Base-by-base conservation (phyloP, 345 rosid genomes). In the Lepidium didymum region DNA sequence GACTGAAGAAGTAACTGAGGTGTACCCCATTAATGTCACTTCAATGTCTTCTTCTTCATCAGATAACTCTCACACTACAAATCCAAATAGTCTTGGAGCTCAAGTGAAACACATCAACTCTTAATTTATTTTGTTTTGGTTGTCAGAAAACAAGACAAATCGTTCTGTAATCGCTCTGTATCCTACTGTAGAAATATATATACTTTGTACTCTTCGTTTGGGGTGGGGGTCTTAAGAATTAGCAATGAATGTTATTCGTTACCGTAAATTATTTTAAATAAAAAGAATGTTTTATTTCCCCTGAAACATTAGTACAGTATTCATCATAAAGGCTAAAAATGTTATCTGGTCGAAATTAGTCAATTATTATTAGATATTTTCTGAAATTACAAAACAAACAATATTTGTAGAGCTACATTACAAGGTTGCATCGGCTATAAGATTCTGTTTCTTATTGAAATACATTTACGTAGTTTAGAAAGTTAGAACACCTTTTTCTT, bases 1-100 rank as follows among this genome's bases (percentile, higher is more conserved):
- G 54, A 81, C 81, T 33, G 97, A 94, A 82, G 89, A 91, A 73
- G 91, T 90, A 10, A 82, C 87, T 11, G 96, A 93, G 84, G 92
- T 92, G 19, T 85, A 92, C 74, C 90, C 98, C 25, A 63, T 77
- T 59, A 86, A 79, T 73, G 79, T 78, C 23, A 60, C 81, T 8
- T 57, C 78, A 52, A 73, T 85, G 60, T 70, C 86, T 15, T 63
- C 86, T 15, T 63, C 74, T 56, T 50, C 79, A 56, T 49, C 75
- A 56, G 74, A 75, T 61, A 45, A 37, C 33, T 38, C 69, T 11
- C 27, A 14, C 64, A 46, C 29, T 68, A 45, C 64, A 44, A 62
- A 68, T 57, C 56, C 59, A 46, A 50, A 29, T 46, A 46, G 64
- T 38, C 69, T 45, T 61, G 64, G 78, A 75, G 23, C 27, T 75